These are phyloP conservation scores for Ceratobasidium sp. DNA, from an alignment of 1,284 basidiomycete genomes.

Conservation along the genomic window DNA sequence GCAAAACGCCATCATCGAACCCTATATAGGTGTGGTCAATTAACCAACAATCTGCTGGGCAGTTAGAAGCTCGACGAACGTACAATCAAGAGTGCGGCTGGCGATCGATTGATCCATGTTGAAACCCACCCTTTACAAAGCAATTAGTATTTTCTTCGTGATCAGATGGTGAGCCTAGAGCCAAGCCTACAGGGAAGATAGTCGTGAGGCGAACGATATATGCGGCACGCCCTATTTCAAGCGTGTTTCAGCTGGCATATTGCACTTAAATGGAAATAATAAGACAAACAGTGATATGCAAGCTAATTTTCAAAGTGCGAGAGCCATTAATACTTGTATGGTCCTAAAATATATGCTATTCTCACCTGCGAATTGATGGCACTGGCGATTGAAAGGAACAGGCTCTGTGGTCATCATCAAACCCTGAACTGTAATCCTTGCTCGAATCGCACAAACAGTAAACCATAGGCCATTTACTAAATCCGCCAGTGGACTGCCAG, in stretches of 20 bases:
- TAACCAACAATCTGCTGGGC: not conserved
- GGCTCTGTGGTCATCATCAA: conserved; percentile 29
- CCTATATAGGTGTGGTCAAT: not conserved
- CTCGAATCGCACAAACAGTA: conserved; percentile 45
- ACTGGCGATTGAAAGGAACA: conserved; percentile 77
- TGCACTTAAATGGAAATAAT: not conserved
- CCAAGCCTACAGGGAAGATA: conserved; percentile 63
- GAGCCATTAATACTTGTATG: too few relatives aligned
- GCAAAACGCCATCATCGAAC: conserved; percentile 72
- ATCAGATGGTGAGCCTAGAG: not conserved
- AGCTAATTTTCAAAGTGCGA: not conserved
- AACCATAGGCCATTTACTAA: conserved; percentile 74
- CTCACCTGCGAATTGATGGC: conserved; percentile 78
- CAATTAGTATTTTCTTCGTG: not conserved
- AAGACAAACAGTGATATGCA: conserved; percentile 21
- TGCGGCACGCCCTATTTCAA: conserved; percentile 54
- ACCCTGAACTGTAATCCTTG: not conserved
- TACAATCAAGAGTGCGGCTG: conserved; percentile 72
- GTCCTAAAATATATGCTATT: too few relatives aligned
- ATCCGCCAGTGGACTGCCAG: conserved; percentile 41
- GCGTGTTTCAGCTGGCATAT: not conserved
- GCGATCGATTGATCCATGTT: conserved; percentile 60
- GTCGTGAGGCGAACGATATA: conserved; percentile 69
- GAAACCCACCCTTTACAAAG: conserved; percentile 34
- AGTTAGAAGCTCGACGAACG: not conserved